Percentiles rank a stretch among this genome's conserved stretches.
Conservation (phyloP, 306 rosid species). For the Quillaja saponaria region DNA sequence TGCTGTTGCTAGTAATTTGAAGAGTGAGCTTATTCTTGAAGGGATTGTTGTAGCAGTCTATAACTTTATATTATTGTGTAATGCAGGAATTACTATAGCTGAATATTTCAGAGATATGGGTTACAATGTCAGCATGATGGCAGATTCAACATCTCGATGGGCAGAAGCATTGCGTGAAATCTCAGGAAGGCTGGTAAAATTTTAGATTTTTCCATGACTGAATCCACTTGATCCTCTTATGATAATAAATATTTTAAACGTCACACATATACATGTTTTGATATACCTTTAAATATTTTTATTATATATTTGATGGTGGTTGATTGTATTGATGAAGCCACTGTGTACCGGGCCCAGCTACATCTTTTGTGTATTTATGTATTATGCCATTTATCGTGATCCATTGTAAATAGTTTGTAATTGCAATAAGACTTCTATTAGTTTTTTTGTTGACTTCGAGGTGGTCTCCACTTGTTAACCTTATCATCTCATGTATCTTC, state of each 20-base stretch:
- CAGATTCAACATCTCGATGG: slow-evolving; percentile 99
- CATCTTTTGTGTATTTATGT: background rate
- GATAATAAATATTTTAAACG: background rate
- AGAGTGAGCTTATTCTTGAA: slow-evolving; percentile 1
- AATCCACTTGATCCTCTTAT: slow-evolving; percentile 15
- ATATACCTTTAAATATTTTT: too few relatives aligned
- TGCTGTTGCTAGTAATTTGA: background rate
- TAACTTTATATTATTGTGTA: slow-evolving; percentile 24
- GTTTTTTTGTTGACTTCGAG: too few relatives aligned
- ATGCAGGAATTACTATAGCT: slow-evolving; percentile 92
- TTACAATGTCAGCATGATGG: slow-evolving; percentile 99
- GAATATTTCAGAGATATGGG: slow-evolving; percentile 99
- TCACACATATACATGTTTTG: too few relatives aligned
- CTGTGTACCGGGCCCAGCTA: too few relatives aligned
- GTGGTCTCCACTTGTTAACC: too few relatives aligned
- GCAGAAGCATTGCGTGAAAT: slow-evolving; percentile 99
- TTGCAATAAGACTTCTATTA: too few relatives aligned
- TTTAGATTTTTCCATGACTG: slow-evolving; percentile 1
- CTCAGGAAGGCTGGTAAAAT: slow-evolving; percentile 93
- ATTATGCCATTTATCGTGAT: background rate
- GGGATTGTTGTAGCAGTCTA: background rate
- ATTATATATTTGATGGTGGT: slow-evolving; percentile 14
- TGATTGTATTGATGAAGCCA: too few relatives aligned
- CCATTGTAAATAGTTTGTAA: background rate
- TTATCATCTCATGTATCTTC: too few relatives aligned